Percentiles rank a stretch among this genome's conserved stretches.
Evolutionary conservation across 2,329 filamentous ascomycete species (phyloP).

Genomic region (Ceratocystis cacaofunesta): DNA sequence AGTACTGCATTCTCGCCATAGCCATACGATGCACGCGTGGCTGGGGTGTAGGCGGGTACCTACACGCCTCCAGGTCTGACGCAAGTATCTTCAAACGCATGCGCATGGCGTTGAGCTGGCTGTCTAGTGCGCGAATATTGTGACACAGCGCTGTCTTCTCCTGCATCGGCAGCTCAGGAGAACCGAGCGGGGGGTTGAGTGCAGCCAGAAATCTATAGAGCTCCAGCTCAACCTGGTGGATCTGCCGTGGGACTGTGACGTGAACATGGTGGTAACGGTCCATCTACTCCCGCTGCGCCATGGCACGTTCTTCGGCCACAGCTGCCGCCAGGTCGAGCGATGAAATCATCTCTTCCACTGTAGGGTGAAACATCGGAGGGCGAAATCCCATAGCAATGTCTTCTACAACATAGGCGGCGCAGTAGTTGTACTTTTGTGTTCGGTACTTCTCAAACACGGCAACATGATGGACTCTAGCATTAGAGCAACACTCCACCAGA

Average conservation of each 20-base stretch:
- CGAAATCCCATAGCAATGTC: conserved; percentile 50
- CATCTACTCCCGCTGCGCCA: conserved; percentile 13
- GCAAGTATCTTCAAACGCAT: background rate
- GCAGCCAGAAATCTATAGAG: background rate
- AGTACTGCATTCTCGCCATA: background rate
- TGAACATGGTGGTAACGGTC: conserved; percentile 7
- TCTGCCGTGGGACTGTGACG: background rate
- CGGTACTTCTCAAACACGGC: conserved; percentile 88
- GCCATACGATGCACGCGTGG: background rate
- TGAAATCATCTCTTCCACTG: conserved; percentile 12
- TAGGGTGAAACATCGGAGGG: conserved; percentile 26
- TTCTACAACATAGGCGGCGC: conserved; percentile 62
- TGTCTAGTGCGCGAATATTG: background rate
- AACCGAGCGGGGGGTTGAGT: background rate
- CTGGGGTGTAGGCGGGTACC: background rate
- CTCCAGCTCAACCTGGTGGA: background rate
- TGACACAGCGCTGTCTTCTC: background rate
- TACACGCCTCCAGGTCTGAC: background rate
- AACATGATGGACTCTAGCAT: conserved; percentile 64
- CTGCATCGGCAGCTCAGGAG: background rate
- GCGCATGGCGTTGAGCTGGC: background rate
- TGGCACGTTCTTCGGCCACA: conserved; percentile 6
- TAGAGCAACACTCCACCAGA: conserved; percentile 77
- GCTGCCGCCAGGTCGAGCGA: background rate
- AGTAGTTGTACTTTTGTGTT: conserved; percentile 74